Evolutionary conservation across 306 rosid species (phyloP), one percentile per base, ranked within the genome.

Genomic region (Quercus berberidifolia): DNA sequence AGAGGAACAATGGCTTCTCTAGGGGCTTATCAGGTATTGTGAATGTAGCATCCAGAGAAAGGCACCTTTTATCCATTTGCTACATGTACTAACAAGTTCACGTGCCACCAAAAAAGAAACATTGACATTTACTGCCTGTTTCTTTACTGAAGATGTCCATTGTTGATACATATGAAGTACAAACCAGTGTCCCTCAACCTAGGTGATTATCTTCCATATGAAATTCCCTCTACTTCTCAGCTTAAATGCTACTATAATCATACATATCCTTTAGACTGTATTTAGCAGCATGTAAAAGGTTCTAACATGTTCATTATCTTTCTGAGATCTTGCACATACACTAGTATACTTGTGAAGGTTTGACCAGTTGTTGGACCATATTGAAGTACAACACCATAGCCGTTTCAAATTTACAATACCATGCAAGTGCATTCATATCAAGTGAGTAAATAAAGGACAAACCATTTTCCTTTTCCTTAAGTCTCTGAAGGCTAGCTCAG

Each of bases 401-500:
- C 19, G 6, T 30, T 64, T 30, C 70, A 17, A 28, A 64, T 33
- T 77, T 77, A 21, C 15, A 49, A 33, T 68, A 21, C 35, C 6
- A 3, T 68, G 18, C 28, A n/a, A 28, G 23, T 14, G 14, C 7
- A 31, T 20, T 64, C 54, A n/a, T 21, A 11, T 19, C 19, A 49
- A 15, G 52, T 71, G 55, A 73, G 21, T 69, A 62, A 78, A 82
- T 20, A 21, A 74, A 81, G 59, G 55, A 84, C 95, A 25, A 79
- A 92, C 98, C 97, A 95, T 76, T 85, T 92, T 83, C 86, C 97
- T 88, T 84, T 95, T 95, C 83, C 86, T 74, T 5, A 75, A 82
- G 15, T 95, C 99, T 85, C 97, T 83, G 83, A 95, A 83, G 56
- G 88, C 87, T 35, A 92, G 87, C 79, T 74, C 87, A 17, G 90